Evolutionary conservation across 164 flowering plant species (phyloP).

Genomic region (Liriodendron chinense): DNA sequence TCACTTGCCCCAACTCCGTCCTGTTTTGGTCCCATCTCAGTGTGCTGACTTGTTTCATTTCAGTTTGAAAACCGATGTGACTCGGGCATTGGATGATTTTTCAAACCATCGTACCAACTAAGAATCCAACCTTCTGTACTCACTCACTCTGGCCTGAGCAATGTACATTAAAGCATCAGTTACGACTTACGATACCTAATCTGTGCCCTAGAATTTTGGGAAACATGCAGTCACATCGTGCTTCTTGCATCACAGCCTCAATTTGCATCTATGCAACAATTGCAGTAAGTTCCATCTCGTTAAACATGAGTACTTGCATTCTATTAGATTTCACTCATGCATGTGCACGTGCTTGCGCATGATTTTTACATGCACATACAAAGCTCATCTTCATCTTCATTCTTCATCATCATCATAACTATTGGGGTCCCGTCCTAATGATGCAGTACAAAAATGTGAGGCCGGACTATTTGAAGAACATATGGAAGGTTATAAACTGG

Average conservation of each 20-base stretch:
- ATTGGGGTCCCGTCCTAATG: background rate
- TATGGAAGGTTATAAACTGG: conserved; percentile 97
- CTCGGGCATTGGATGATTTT: too few species aligned
- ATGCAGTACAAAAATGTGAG: conserved; percentile 96
- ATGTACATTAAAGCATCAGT: too few species aligned
- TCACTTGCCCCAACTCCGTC: too few species aligned
- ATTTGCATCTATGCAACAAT: background rate
- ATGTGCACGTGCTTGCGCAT: background rate
- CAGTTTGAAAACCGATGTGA: too few species aligned
- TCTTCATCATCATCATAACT: background rate
- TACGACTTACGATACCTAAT: too few species aligned
- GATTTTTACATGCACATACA: background rate
- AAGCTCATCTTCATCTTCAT: background rate
- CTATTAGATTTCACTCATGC: background rate
- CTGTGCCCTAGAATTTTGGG: too few species aligned
- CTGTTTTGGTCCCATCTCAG: too few species aligned
- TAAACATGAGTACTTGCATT: background rate
- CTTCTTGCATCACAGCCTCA: background rate
- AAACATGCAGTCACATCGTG: too few species aligned
- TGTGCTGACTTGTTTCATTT: too few species aligned
- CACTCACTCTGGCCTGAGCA: too few species aligned
- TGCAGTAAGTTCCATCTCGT: background rate
- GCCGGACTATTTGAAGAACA: conserved; percentile 87
- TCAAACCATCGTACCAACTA: too few species aligned
- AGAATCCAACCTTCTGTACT: too few species aligned